Base-by-base conservation (phyloP, 108 stramenopile genomes). In the Stephanodiscus triporus region DNA sequence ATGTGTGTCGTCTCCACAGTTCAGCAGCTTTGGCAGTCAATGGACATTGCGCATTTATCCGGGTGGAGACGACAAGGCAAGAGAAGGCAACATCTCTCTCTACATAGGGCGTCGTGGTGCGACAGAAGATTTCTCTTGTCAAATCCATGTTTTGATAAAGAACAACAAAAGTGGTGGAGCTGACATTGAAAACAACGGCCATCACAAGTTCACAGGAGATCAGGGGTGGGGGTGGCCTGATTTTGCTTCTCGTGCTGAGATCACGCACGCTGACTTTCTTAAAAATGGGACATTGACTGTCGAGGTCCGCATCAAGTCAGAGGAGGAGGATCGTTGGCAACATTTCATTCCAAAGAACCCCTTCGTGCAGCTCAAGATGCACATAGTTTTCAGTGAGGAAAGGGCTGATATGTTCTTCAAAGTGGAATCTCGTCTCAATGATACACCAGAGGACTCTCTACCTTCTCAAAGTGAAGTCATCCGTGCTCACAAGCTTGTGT, bases 281-380 rank as follows among this genome's bases (percentile, higher is more conserved):
- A 54, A 54, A 8, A 24, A 27, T 54, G 53, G 53, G 13, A 13
- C 53, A 27, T 11, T 54, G 53, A 54, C 53, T 26, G 53, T 54
- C 2, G 53, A 54, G 9, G 53, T 54, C 24, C 19, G 23, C 20
- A 54, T 54, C 19, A 26, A 54, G 4, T 23, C 23, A 9, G 53
- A 26, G 4, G 53, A 54, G 26, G 53, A 26, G 10, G 9, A 22
- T 54, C 26, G 23, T 23, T 26, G 23, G 1, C 26, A 11, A 26
- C 7, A 54, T 27, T 54, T 54, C 53, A 54, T 54, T 54, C 53
- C 53, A 54, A 54, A 54, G 53, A 54, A 54, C 23, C 9, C 20
- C 9, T 54, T 54, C 24, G 9, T 27, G 9, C 1, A 26, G 26
- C 9, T 26, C 23, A 54, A 26, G 26, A 23, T 54, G 9, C 53